Evolutionary conservation across 2,329 filamentous ascomycete species (phyloP), one percentile per base, ranked within the genome.

Genomic region (Aspergillus ochraceus): DNA sequence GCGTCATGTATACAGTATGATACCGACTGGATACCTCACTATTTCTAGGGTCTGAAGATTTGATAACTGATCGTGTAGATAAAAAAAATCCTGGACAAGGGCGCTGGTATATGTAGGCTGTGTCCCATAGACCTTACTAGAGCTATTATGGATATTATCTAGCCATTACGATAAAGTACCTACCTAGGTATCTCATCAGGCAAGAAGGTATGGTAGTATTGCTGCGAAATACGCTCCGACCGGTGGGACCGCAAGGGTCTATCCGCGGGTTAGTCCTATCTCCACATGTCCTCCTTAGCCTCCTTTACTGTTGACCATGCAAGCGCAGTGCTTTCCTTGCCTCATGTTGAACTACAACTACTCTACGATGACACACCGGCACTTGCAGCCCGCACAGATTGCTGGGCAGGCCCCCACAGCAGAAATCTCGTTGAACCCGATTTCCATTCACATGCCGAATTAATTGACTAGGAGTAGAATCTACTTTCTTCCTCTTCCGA

Each of bases 401-500:
- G 45, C 20, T 22, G 19, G 22, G 3, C 12, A 47, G 42, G 19
- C 53, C 8, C 26, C 26, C 1, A 29, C 26, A 1, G 6, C 26
- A 29, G 26, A 9, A 9, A 30, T 24, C 5, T 42, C 10, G 46
- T 26, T 29, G 6, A 22, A 47, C 45, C 45, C 45, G 24, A 19
- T 12, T 17, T 47, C 45, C 19, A 47, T 47, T 47, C 22, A 47
- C 20, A 20, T 47, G 45, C 11, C 45, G 45, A 47, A 47, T 14
- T 47, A 24, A 47, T 47, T 47, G 19, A 24, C 45, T 24, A 50
- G 26, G 36, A 58, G 14, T 17, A 58, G n/a, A 26, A 19, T 46
- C 52, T 59, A 59, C 26, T 55, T 59, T 39, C 55, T 59, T 49
- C 39, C 45, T 29, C 52, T 42, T 19, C 57, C 39, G 6, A 55